These are phyloP conservation scores for Mallotus japonicus DNA, from an alignment of 441 rosid species.

Conservation along the genomic window DNA sequence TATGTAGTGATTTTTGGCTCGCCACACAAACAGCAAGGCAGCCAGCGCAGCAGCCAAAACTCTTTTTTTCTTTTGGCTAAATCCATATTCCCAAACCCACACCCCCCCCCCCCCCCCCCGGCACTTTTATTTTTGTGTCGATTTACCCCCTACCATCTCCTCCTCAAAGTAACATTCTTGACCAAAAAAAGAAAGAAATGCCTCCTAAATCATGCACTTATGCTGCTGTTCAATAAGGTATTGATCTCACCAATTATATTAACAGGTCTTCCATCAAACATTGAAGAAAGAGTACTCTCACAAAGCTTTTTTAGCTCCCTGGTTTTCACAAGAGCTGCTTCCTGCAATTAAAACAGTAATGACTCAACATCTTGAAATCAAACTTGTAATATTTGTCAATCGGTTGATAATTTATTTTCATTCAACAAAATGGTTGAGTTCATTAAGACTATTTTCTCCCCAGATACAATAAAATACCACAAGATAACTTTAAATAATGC, in stretches of 20 bases:
- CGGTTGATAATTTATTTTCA: not conserved
- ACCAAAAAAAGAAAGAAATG: no score
- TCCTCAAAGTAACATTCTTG: not conserved
- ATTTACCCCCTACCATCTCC: not conserved
- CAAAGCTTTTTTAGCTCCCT: conserved; percentile 87
- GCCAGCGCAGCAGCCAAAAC: no score
- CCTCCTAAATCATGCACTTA: conserved; percentile 33
- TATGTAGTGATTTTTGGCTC: no score
- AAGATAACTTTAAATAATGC: not conserved
- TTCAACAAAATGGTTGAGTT: not conserved
- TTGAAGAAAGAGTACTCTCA: conserved; percentile 75
- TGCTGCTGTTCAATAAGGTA: conserved; percentile 62
- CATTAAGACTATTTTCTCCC: not conserved
- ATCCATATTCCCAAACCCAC: no score
- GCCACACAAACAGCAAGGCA: no score
- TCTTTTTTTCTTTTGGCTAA: no score
- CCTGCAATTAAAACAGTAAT: conserved; percentile 41
- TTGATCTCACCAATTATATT: conserved; percentile 94
- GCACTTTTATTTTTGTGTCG: no score
- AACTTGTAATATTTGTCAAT: not conserved
- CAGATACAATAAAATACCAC: not conserved
- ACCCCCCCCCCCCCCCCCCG: no score
- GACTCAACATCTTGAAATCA: not conserved
- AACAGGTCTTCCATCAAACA: conserved; percentile 96
- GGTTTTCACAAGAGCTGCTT: conserved; percentile 74